phyloP scores from a whole-genome alignment of 441 rosid species.

The Geranium incanum region DNA sequence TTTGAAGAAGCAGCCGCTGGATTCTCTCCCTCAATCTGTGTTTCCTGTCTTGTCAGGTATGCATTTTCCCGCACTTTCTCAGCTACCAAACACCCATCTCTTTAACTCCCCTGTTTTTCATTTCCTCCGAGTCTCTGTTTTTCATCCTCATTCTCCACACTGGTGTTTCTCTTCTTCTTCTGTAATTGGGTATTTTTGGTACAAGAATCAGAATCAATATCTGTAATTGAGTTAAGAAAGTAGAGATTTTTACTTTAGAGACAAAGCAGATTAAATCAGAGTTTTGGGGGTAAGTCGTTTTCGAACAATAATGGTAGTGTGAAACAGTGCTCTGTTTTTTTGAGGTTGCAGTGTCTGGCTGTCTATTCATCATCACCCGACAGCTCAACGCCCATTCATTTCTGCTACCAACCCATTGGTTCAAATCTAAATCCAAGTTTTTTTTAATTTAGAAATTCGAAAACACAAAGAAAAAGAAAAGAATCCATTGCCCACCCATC shows the following conservation, averaged over 20 bases:
- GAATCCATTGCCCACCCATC: neutral
- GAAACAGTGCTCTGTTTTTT: neutral
- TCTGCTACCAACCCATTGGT: neutral
- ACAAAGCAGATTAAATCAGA: neutral
- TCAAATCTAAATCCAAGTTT: no score
- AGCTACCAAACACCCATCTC: neutral
- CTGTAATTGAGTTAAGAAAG: neutral
- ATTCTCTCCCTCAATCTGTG: neutral
- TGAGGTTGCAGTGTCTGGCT: neutral
- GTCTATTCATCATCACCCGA: conserved; percentile 2
- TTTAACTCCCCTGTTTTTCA: neutral
- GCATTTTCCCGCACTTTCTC: neutral
- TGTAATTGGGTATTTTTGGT: neutral
- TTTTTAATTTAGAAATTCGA: neutral
- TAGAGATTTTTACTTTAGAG: neutral
- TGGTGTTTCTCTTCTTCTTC: neutral
- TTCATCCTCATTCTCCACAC: neutral
- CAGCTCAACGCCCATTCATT: neutral
- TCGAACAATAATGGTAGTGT: neutral
- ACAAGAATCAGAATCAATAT: neutral
- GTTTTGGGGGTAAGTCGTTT: conserved; percentile 5
- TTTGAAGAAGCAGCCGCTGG: neutral
- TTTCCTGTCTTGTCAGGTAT: neutral
- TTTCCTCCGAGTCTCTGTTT: neutral
- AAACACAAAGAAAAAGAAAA: neutral